A percentile compares a stretch with the other conserved stretches of the same genome.
Conservation (phyloP, 345 rosid species). For the Arabis hirsuta region DNA sequence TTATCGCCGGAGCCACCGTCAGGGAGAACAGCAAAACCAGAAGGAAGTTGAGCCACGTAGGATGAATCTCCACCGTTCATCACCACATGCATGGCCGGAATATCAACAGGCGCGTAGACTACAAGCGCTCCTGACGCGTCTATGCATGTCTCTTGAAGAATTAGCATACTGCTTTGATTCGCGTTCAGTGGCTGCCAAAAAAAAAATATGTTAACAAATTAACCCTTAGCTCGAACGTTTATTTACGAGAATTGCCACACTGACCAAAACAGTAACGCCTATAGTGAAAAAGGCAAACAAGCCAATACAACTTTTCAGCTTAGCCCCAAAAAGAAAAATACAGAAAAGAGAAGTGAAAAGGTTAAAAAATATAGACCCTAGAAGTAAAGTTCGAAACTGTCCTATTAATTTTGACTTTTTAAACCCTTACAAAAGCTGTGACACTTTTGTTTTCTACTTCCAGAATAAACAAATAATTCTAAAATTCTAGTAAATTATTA, state of each 20-base stretch:
- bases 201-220: not conserved
- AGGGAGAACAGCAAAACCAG: conserved; percentile 82
- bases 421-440: conserved; percentile 35
- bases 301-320: conserved; percentile 38
- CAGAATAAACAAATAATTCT: not conserved
- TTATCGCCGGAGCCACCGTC: conserved; percentile 36
- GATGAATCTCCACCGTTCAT: conserved; percentile 81
- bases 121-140: conserved; percentile 64
- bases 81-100: conserved; percentile 60
- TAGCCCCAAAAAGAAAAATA: not conserved
- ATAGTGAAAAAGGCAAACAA: conserved; percentile 8
- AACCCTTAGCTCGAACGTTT: not conserved
- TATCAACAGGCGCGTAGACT: conserved; percentile 73
- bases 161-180: conserved; percentile 68
- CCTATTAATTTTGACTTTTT: conserved; percentile 65
- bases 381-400: conserved; percentile 52
- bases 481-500: not conserved
- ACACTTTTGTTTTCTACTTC: conserved; percentile 40
- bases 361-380: conserved; percentile 41
- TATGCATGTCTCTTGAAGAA: conserved; percentile 68
- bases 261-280: conserved; percentile 38
- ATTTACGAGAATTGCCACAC: conserved; percentile 30
- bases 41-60: conserved; percentile 81
- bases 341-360: conserved; percentile 16
- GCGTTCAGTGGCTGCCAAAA: conserved; percentile 56